Evolutionary conservation across 371 early-diverging fungal genomes (phyloP).

Genomic region (Mortierella sp.): DNA sequence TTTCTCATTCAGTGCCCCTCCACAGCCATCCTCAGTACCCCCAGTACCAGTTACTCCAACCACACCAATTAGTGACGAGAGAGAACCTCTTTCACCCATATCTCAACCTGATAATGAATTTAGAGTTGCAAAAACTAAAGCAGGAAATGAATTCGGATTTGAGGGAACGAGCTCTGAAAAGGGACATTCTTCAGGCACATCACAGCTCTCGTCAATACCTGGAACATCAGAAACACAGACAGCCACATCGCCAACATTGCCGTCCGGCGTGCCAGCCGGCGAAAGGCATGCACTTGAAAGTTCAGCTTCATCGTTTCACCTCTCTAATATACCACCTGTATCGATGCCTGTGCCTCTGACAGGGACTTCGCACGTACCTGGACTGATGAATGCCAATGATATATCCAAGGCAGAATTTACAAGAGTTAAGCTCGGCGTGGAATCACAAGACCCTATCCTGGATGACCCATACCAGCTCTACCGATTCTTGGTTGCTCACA

Average conservation of each 20-base stretch:
- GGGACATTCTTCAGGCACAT: neutral
- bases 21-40: neutral
- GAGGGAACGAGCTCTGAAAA: no score
- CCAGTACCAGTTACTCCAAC: slow-evolving; percentile 10
- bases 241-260: neutral
- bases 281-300: neutral
- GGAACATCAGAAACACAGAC: neutral
- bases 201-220: slow-evolving; percentile 7
- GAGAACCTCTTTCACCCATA: neutral
- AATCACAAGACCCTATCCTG: slow-evolving; percentile 26
- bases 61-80: neutral
- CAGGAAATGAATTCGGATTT: no score
- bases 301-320: neutral
- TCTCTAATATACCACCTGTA: neutral
- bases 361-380: slow-evolving; percentile 12
- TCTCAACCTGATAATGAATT: neutral
- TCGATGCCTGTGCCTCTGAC: slow-evolving; percentile 10
- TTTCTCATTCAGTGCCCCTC: neutral
- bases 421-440: slow-evolving; percentile 25
- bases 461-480: slow-evolving; percentile 52
- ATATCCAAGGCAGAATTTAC: slow-evolving; percentile 29
- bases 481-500: slow-evolving; percentile 50
- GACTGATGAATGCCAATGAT: slow-evolving; percentile 21
- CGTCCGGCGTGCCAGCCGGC: neutral
- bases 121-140: no score